Base-by-base conservation (phyloP, 306 rosid genomes). In the Dalbergia cultrata region DNA sequence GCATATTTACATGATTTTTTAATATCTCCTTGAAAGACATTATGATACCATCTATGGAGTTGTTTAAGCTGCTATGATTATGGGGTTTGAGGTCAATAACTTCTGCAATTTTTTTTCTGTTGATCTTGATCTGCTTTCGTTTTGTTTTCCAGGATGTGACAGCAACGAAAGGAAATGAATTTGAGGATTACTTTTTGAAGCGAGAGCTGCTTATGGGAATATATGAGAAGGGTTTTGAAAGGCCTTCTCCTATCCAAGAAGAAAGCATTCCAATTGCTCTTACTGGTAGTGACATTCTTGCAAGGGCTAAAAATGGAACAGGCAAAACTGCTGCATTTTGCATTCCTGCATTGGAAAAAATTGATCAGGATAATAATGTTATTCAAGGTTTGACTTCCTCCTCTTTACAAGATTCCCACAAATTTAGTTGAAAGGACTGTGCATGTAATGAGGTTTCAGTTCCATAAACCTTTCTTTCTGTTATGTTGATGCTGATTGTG, bases 251-350 rank as follows among this genome's bases (percentile, higher is more conserved):
- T 39, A 96, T 96, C 80, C 99, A 93, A 81, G 99, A 96, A 87
- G 99, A 96, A 88, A 96, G 99, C 83, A 96, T 96, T 81, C 99
- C 99, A 41, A 96, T 96, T 84, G 99, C 98, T 66, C 89, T 96
- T 79, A 96, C 98, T 44, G 98, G 99, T 59, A 96, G 99, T 80
- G 99, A 96, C 85, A 96, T 96, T 90, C 94, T 96, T 84, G 99
- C 99, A 35, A 87, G 99, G 78, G 99, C 99, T 11, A 96, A 96
- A 85, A 96, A 96, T 74, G 99, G 99, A 79, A 96, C 99, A 21
- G 99, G 99, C 49, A 96, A 96, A 84, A 96, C 99, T 5, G 98
- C 98, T 76, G 99, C 99, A 8, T 96, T 96, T 92, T 96, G 98
- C 86, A 80, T 96, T 83, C 98, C 99, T 16, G 98, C 98, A 16